phyloP scores from a whole-genome alignment of 257 asterid species.

The Sherardia arvensis region DNA sequence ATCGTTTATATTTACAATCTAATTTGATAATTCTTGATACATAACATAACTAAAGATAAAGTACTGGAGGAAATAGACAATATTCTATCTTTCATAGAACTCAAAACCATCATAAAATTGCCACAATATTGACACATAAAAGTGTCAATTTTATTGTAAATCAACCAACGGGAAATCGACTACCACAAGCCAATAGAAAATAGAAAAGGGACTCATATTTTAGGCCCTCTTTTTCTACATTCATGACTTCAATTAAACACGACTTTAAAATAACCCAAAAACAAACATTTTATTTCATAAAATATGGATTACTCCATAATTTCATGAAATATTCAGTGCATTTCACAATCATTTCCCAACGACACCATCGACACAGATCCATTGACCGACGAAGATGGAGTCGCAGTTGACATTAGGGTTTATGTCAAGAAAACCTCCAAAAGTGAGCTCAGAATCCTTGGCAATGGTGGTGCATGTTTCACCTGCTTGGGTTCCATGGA shows the following conservation, averaged over 20 bases:
- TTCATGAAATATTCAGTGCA: too few species aligned
- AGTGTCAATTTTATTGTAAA: not conserved
- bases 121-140: not conserved
- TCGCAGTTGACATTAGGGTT: constrained; percentile 25
- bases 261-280: too few species aligned
- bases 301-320: too few species aligned
- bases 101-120: not conserved
- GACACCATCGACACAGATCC: constrained; percentile 16
- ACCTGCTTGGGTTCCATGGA: constrained; percentile 9
- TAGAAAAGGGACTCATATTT: not conserved
- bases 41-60: too few species aligned
- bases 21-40: too few species aligned
- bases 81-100: too few species aligned
- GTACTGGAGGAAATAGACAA: too few species aligned
- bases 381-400: constrained; percentile 19
- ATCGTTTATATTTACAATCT: too few species aligned
- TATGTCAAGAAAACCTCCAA: constrained; percentile 3
- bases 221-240: not conserved
- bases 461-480: constrained; percentile 18
- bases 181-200: not conserved
- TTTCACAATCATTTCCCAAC: not conserved
- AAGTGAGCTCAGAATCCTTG: constrained; percentile 1
- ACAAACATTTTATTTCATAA: not conserved
- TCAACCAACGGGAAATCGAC: not conserved
- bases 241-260: not conserved